phyloP scores from a whole-genome alignment of 2,329 filamentous ascomycete genomes.

The Arachnopeziza araneosa region DNA sequence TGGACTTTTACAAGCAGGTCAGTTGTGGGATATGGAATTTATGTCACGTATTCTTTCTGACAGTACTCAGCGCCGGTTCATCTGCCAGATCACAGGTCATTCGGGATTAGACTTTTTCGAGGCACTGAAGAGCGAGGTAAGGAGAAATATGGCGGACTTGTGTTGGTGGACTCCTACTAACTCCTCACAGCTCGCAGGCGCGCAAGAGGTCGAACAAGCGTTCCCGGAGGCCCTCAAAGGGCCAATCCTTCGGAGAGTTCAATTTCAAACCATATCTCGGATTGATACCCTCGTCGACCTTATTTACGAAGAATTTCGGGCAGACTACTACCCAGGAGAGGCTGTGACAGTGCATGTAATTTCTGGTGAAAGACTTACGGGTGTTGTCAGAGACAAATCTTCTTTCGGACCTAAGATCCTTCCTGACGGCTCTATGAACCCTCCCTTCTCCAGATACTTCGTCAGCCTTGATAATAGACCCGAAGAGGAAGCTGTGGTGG shows the following conservation, averaged over 20 bases:
- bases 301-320: conserved; percentile 74
- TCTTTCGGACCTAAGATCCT: conserved; percentile 59
- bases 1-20: conserved; percentile 93
- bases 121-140: conserved; percentile 83
- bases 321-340: conserved; percentile 88
- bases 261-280: conserved; percentile 82
- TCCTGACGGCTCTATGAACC: conserved; percentile 63
- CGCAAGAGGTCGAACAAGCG: conserved; percentile 80
- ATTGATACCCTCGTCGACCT: conserved; percentile 75
- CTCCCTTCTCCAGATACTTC: conserved; percentile 73
- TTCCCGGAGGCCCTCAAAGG: conserved; percentile 90
- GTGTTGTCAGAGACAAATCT: conserved; percentile 79
- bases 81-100: conserved; percentile 92
- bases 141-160: conserved; percentile 27
- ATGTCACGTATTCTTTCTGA: conserved; percentile 18
- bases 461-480: conserved; percentile 66
- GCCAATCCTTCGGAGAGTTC: conserved; percentile 82
- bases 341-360: conserved; percentile 67
- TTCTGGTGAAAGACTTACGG: conserved; percentile 64
- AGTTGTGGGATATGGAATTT: conserved; percentile 23
- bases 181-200: conserved; percentile 60
- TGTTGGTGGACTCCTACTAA: not conserved
- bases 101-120: conserved; percentile 92
- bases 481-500: conserved; percentile 70
- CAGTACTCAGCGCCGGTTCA: conserved; percentile 61